Base-by-base conservation (phyloP, 208 protist genomes). In the Leishmania major region DNA sequence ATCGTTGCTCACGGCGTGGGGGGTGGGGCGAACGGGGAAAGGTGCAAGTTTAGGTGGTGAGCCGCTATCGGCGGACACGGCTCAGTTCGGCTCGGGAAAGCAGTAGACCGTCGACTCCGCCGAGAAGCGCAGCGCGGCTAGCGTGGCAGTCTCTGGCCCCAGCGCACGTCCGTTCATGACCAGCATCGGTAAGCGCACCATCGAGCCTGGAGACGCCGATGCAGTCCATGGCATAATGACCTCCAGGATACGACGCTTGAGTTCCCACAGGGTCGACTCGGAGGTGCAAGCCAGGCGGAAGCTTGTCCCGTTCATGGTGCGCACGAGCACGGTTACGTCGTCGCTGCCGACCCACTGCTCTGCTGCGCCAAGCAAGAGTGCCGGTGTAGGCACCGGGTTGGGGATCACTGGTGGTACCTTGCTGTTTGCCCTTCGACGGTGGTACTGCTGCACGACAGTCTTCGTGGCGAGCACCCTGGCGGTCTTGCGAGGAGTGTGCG, bases 111-210 rank as follows among this genome's bases (percentile, higher is more conserved):
- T 86, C 0, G 83, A 71, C 73, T 66, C 43, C 35, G 78, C 6
- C 15, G 70, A 57, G 83, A 86, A 80, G 49, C 75, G 71, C 13
- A 83, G 75, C 10, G 64, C 13, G 43, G 43, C 53, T n/a, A 86
- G 75, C 3, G 78, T 80, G 43, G 73, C 78, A 22, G 51, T 81
- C 37, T 86, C 83, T 19, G 83, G 78, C 45, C 57, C 76, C 15
- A 86, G 83, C 11, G 83, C 66, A 1, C 79, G 83, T 1, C 83
- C 83, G 57, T 80, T 86, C 83, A 86, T 80, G 53, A 86, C 83
- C 15, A 86, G 78, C 83, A 86, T 82, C 57, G 83, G 83, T 60
- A 86, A 62, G 28, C 78, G 77, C 72, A 55, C 72, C 8, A 67
- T 19, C n/a, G 62, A 10, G 45, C 77, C 43, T 15, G 64, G 75